Percentiles rank a stretch among this genome's conserved stretches.
Evolutionary conservation across 768 basidiomycete genomes (phyloP).

Genomic region (Crepidotus variabilis): DNA sequence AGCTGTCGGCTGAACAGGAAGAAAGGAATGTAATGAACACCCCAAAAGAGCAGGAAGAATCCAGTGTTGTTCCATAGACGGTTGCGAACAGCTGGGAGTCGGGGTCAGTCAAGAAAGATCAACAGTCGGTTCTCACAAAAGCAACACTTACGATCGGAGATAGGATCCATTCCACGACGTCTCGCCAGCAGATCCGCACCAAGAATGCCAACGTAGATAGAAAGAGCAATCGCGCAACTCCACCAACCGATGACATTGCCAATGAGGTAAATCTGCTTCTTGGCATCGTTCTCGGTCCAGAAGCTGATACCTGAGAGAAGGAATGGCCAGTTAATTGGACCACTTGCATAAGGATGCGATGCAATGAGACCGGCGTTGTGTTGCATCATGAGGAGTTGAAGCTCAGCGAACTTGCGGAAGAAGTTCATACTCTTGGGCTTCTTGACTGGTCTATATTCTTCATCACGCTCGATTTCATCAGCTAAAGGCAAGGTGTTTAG

Average conservation of each 20-base stretch:
- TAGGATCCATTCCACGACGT: slow-evolving; percentile 77
- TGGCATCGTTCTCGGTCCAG: slow-evolving; percentile 85
- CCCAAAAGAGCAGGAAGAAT: slow-evolving; percentile 95
- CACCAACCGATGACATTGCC: slow-evolving; percentile 96
- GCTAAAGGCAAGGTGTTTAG: slow-evolving; percentile 28
- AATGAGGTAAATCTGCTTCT: slow-evolving; percentile 94
- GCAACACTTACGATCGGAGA: slow-evolving; percentile 71
- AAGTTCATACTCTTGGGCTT: slow-evolving; percentile 83
- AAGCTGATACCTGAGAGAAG: slow-evolving; percentile 94
- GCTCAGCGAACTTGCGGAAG: slow-evolving; percentile 90
- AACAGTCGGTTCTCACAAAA: background rate
- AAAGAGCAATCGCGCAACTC: slow-evolving; percentile 82
- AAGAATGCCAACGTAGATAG: slow-evolving; percentile 86
- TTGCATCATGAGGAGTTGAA: slow-evolving; percentile 94
- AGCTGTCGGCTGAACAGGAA: slow-evolving; percentile 97
- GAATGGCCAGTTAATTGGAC: slow-evolving; percentile 99
- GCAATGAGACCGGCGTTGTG: slow-evolving; percentile 98
- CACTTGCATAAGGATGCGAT: slow-evolving; percentile 95
- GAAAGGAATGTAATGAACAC: slow-evolving; percentile 94
- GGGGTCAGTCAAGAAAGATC: background rate
- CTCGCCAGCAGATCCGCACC: slow-evolving; percentile 88
- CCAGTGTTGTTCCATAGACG: slow-evolving; percentile 94
- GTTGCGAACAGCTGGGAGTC: slow-evolving; percentile 74
- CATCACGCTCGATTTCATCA: slow-evolving; percentile 51
- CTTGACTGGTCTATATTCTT: slow-evolving; percentile 46